Conservation (phyloP, 352 stramenopile genomes). For the Phytophthora pini region DNA sequence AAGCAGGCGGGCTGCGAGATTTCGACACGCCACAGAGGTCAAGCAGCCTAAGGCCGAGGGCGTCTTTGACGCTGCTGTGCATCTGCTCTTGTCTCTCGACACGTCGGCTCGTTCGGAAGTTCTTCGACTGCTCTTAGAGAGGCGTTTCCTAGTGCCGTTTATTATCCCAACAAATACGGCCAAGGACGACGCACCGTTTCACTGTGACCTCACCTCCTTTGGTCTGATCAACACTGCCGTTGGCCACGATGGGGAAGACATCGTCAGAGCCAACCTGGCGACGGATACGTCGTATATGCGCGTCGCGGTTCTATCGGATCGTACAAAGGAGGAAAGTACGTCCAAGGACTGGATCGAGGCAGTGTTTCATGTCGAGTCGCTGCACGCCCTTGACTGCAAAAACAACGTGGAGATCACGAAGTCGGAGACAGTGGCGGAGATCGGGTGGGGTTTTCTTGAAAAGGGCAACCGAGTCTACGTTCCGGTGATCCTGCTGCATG, state of each 20-base stretch:
- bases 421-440: neutral
- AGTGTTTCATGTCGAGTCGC: neutral
- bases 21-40: too few species aligned
- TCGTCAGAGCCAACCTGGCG: neutral
- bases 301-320: neutral
- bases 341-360: neutral
- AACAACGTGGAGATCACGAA: neutral
- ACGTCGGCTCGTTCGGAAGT: neutral
- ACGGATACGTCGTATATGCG: neutral
- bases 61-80: neutral
- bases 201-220: neutral
- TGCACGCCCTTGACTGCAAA: neutral
- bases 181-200: neutral
- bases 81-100: neutral
- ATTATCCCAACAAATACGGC: neutral
- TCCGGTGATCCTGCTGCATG: neutral
- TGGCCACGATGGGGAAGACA: neutral
- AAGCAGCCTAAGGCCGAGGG: too few species aligned
- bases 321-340: neutral
- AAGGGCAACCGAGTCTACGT: neutral
- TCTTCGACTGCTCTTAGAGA: neutral
- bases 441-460: neutral
- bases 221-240: neutral
- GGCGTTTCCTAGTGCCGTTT: neutral
- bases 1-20: neutral